Evolutionary conservation across 768 basidiomycete genomes (phyloP), one percentile per base, ranked within the genome.

Genomic region (Brasilioporus rufonigricans): DNA sequence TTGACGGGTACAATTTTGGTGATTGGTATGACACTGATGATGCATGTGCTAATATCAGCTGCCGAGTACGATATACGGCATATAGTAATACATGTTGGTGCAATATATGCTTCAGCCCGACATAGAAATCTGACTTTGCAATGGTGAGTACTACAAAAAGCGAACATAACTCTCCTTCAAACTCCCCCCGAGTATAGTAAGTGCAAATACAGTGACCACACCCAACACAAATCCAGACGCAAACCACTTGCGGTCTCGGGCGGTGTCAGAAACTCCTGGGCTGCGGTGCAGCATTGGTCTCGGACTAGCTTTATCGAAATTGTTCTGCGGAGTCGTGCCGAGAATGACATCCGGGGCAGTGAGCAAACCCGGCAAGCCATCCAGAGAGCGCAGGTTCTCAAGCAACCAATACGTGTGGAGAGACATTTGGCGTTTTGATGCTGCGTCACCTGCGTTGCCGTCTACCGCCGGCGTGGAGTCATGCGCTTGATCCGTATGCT

Each of bases 321-420:
- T 24, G 26, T 31, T 59, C 43, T 47, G 55, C 0, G 60, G 63
- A 0, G 49, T 19, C 47, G 46, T 32, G 10, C n/a, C 24, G 10
- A 58, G 54, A 7, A 61, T 38, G 11, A 60, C 57, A 2, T 61
- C 66, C 18, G 68, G 68, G 1, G 59, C 69, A 5, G 60, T 65
- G 10, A 58, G 44, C 46, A 86, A 58, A 1, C 77, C 85, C 2
- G 82, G 78, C 1, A 88, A 73, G 4, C 85, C 85, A 55, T 87
- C 84, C 48, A 87, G 63, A 51, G 83, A 85, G 19, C 60, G 68
- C 41, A 62, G n/a, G 62, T 87, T 87, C 40, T 74, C 65, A 19
- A 58, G 52, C 14, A 63, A 61, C 84, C 85, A 87, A 65, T 84
- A 85, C 7, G 66, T 61, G 60, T 71, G 78, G 56, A 86, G 70